Conservation (phyloP, 441 rosid genomes). For the Pelargonium cotyledonis region DNA sequence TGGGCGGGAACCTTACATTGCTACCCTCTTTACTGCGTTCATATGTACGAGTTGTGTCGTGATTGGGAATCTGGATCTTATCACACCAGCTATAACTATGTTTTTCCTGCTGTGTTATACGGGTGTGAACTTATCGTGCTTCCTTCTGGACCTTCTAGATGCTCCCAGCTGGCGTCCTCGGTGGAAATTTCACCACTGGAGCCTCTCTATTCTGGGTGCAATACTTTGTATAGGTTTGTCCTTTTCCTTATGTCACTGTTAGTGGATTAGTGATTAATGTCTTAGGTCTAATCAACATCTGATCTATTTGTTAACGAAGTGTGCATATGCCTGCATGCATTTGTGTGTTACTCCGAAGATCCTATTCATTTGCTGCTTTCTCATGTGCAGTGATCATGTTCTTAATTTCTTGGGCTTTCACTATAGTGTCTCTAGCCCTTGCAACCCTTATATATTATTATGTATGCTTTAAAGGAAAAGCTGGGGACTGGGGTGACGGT, state of each 20-base stretch:
- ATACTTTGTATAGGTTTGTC: slow-evolving; percentile 70
- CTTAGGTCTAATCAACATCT: not conserved
- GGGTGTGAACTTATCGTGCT: slow-evolving; percentile 98
- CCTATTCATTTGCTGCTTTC: slow-evolving; percentile 16
- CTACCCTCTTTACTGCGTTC: slow-evolving; percentile 88
- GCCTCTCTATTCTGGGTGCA: slow-evolving; percentile 93
- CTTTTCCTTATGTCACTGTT: slow-evolving; percentile 5
- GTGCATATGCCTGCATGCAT: not conserved
- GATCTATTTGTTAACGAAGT: not conserved
- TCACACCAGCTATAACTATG: slow-evolving; percentile 94
- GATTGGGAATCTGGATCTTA: slow-evolving; percentile 96
- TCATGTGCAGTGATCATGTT: slow-evolving; percentile 90
- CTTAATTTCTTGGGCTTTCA: slow-evolving; percentile 97
- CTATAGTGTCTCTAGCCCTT: slow-evolving; percentile 84
- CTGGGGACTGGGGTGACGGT: slow-evolving; percentile 99
- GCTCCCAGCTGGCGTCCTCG: slow-evolving; percentile 99
- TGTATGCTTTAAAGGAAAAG: slow-evolving; percentile 94
- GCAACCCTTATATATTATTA: slow-evolving; percentile 97
- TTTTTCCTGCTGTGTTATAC: slow-evolving; percentile 91
- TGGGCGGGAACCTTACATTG: slow-evolving; percentile 76
- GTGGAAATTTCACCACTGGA: slow-evolving; percentile 99
- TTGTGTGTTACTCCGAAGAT: not conserved
- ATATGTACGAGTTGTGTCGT: slow-evolving; percentile 85
- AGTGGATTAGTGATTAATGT: not conserved
- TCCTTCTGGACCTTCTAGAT: slow-evolving; percentile 96